Conservation (phyloP, 257 asterid genomes). For the Craterostigma plantagineum region DNA sequence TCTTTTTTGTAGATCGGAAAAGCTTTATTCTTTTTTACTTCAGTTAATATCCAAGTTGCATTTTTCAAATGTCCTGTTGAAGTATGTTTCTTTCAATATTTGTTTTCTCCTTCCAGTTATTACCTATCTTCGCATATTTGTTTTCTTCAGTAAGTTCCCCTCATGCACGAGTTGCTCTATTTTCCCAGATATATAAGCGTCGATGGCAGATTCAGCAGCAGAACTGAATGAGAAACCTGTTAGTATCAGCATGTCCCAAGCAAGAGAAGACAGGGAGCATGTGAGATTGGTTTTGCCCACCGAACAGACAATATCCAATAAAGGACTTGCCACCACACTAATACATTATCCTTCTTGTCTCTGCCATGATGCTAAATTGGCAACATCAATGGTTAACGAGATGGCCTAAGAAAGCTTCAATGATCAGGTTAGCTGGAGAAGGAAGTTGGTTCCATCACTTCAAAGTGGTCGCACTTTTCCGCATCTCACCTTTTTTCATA, state of each 20-base stretch:
- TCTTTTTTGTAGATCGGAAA: too few species aligned
- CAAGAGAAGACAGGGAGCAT: conserved; percentile 37
- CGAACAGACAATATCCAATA: conserved; percentile 24
- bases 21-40: too few species aligned
- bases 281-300: conserved; percentile 38
- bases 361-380: conserved; percentile 1
- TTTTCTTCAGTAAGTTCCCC: too few species aligned
- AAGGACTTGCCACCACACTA: conserved; percentile 16
- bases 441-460: conserved; percentile 73
- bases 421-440: conserved; percentile 57
- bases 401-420: conserved; percentile 60
- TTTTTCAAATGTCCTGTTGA: too few species aligned
- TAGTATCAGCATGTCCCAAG: conserved; percentile 11
- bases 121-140: too few species aligned
- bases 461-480: conserved; percentile 55
- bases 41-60: too few species aligned
- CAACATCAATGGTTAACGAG: conserved; percentile 61
- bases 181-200: conserved; percentile 19
- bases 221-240: conserved; percentile 12
- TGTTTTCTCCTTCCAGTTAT: too few species aligned
- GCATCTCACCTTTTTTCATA: conserved; percentile 70
- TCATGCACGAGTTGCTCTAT: too few species aligned
- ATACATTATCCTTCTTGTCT: conserved; percentile 1
- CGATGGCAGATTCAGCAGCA: conserved; percentile 24
- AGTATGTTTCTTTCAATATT: too few species aligned